Base-by-base conservation (phyloP, 2,329 filamentous ascomycete genomes). In the Phoma sp. region DNA sequence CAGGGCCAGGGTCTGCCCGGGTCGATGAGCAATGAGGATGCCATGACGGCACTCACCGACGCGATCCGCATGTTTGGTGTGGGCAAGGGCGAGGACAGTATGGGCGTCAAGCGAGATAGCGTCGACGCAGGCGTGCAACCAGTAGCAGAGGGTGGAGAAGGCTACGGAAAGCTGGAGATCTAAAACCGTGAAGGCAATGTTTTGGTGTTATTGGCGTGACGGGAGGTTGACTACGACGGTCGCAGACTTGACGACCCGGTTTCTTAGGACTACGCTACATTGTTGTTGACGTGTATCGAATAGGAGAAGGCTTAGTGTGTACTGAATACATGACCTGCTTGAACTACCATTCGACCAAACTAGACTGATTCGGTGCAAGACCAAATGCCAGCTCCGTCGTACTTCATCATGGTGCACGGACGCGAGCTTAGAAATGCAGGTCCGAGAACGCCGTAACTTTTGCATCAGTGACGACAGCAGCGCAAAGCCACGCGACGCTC, bases 71-170 rank as follows among this genome's bases (percentile, higher is more conserved):
- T 58, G 40, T 74, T 74, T 55, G 73, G 73, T 9, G 72, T 74
- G 1, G 72, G 70, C 25, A 75, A 74, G 52, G 71, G 71, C 12
- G 73, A 75, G 31, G 73, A 75, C 32, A 68, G 65, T 46, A 65
- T 73, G 45, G 70, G 71, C 9, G 64, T 71, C 17, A 71, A 73
- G 65, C 46, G 60, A 33, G 65, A 69, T 7, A 70, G 66, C 24
- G 56, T 63, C 2, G 72, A 70, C 24, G 68, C 41, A 1, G 63
- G 64, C 9, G 63, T 65, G 8, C 60, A 67, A 51, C 72, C 74
- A 4, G 40, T 75, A 21, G 63, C 55, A 10, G 73, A 74, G 43
- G 73, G 70, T 1, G 61, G 51, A 0, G 72, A 73, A 32, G 74
- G 74, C 0, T 76, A 69, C 51, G 63, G 58, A 17, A 72, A 66